Evolutionary conservation across 106 monocot species (phyloP).

Genomic region (Alisma plantagoaquatica): DNA sequence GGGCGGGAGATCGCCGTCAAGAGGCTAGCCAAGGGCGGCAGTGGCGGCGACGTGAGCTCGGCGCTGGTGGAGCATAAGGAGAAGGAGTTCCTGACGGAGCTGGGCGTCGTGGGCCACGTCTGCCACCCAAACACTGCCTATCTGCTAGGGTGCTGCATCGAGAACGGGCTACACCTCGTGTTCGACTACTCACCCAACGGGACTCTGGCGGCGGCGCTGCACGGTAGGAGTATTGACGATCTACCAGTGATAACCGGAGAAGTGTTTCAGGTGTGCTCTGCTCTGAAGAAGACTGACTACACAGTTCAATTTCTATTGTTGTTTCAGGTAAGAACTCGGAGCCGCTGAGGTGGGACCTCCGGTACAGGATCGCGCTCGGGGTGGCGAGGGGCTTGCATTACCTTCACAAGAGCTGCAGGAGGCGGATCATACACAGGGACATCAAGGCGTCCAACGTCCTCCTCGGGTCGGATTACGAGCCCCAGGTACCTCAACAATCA

Average conservation of each 20-base stretch:
- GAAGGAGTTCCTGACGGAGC: constrained; percentile 78
- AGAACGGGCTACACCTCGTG: constrained; percentile 78
- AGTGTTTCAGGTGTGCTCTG: constrained; percentile 60
- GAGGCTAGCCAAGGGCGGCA: constrained; percentile 51
- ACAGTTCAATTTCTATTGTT: constrained; percentile 33
- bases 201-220: constrained; percentile 85
- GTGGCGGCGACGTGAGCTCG: too few relatives aligned
- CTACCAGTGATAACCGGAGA: constrained; percentile 56
- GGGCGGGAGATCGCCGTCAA: constrained; percentile 87
- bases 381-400: too few relatives aligned
- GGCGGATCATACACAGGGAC: too few relatives aligned
- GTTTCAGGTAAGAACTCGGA: too few relatives aligned
- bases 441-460: too few relatives aligned
- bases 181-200: constrained; percentile 86
- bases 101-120: constrained; percentile 90
- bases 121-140: constrained; percentile 89
- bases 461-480: too few relatives aligned
- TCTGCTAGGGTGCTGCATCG: constrained; percentile 74
- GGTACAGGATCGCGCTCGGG: too few relatives aligned
- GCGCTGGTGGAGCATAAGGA: constrained; percentile 45
- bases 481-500: neutral
- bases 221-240: constrained; percentile 55
- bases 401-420: too few relatives aligned
- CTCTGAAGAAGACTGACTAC: constrained; percentile 41
- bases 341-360: too few relatives aligned